phyloP scores from a whole-genome alignment of 495 filamentous ascomycete species.

The Neurospora terricola region DNA sequence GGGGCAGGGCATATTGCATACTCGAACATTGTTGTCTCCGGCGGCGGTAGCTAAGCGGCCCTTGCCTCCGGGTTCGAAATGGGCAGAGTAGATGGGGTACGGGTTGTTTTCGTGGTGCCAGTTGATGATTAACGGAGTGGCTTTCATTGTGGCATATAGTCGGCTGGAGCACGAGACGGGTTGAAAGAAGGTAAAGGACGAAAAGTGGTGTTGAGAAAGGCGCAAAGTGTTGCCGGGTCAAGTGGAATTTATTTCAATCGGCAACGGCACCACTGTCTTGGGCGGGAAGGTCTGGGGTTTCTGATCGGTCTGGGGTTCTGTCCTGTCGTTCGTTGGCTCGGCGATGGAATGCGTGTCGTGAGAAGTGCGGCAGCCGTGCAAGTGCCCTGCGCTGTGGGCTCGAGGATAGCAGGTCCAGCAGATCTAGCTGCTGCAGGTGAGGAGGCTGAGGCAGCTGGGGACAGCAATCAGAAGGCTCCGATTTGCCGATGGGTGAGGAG shows the following conservation, averaged over 20 bases:
- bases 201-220: not conserved
- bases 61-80: constrained; percentile 92
- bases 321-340: not conserved
- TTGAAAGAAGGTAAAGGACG: not conserved
- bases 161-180: not conserved
- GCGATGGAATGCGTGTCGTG: not conserved
- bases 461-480: not conserved
- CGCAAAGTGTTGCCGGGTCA: not conserved
- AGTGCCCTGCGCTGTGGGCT: not conserved
- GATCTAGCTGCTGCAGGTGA: not conserved
- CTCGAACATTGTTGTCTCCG: constrained; percentile 93
- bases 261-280: not conserved
- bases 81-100: constrained; percentile 80
- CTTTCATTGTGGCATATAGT: constrained; percentile 60
- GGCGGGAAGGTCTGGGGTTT: not conserved
- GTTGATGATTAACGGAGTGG: constrained; percentile 79
- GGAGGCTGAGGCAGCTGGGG: not conserved
- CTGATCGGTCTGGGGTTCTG: not conserved
- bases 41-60: constrained; percentile 87
- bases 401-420: not conserved
- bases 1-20: constrained; percentile 33
- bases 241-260: not conserved
- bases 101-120: constrained; percentile 96
- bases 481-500: not conserved
- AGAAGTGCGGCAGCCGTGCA: not conserved